Conservation (phyloP, 345 rosid genomes). For the Citrus mangshanensis region DNA sequence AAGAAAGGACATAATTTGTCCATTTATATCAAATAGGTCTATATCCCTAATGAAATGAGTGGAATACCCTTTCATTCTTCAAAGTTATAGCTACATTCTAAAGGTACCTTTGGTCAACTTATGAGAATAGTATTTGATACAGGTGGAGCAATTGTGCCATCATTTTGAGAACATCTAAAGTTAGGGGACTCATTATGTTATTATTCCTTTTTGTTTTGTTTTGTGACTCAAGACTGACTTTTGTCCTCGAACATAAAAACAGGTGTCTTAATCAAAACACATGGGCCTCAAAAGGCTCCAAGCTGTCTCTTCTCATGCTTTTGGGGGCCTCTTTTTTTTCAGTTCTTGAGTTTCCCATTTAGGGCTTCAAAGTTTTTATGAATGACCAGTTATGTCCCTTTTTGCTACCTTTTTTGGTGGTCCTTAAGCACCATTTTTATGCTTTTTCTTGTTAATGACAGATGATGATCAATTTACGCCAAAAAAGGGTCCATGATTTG, state of each 20-base stretch:
- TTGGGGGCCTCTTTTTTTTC: background rate
- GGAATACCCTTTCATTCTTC: background rate
- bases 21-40: background rate
- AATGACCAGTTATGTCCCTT: slow-evolving; percentile 12
- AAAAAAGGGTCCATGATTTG: slow-evolving; percentile 5
- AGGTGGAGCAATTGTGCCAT: background rate
- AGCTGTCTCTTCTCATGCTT: slow-evolving; percentile 13
- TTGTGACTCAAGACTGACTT: slow-evolving; percentile 10
- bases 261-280: background rate
- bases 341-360: background rate
- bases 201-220: background rate
- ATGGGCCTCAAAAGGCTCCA: slow-evolving; percentile 23
- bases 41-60: background rate
- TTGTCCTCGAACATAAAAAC: slow-evolving; percentile 1
- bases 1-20: background rate
- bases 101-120: no score
- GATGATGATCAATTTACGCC: slow-evolving; percentile 6
- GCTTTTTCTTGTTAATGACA: background rate
- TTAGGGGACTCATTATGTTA: background rate
- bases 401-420: slow-evolving; percentile 11
- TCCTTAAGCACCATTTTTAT: slow-evolving; percentile 12
- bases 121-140: background rate
- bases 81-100: no score
- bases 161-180: background rate
- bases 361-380: slow-evolving; percentile 1